Conservation (phyloP, 441 rosid genomes). For the Adansonia madagascariensis region DNA sequence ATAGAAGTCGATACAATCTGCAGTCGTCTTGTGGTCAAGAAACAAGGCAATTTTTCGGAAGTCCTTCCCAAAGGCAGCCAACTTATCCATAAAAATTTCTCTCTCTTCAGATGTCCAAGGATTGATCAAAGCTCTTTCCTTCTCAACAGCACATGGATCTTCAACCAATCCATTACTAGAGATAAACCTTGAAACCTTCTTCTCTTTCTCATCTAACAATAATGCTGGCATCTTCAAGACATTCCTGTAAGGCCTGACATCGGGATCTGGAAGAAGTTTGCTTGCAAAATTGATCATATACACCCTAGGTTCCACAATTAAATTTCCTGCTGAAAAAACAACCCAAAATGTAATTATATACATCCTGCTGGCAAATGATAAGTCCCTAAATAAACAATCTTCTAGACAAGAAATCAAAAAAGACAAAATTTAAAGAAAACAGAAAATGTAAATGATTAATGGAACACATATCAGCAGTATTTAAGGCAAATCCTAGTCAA, state of each 20-base stretch:
- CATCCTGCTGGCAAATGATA: background rate
- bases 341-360: background rate
- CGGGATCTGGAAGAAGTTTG: conserved; percentile 68
- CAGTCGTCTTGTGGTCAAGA: conserved; percentile 91
- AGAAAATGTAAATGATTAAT: background rate
- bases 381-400: background rate
- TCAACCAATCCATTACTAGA: conserved; percentile 85
- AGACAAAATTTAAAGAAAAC: background rate
- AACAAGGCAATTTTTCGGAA: conserved; percentile 82
- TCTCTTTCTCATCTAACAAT: conserved; percentile 83
- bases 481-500: background rate
- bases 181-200: conserved; percentile 62
- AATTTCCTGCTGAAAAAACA: conserved; percentile 57
- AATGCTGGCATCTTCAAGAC: conserved; percentile 83
- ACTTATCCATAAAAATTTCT: conserved; percentile 76
- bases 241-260: conserved; percentile 57
- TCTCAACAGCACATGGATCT: conserved; percentile 88
- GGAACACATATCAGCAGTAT: background rate
- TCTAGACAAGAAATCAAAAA: conserved; percentile 40
- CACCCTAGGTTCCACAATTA: conserved; percentile 50
- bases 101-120: conserved; percentile 88
- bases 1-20: conserved; percentile 96
- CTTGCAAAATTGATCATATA: conserved; percentile 66
- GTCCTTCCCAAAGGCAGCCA: conserved; percentile 81
- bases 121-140: conserved; percentile 84